Evolutionary conservation across 2,329 filamentous ascomycete species (phyloP), one percentile per base, ranked within the genome.

Genomic region (Aspergillus luchuensis): DNA sequence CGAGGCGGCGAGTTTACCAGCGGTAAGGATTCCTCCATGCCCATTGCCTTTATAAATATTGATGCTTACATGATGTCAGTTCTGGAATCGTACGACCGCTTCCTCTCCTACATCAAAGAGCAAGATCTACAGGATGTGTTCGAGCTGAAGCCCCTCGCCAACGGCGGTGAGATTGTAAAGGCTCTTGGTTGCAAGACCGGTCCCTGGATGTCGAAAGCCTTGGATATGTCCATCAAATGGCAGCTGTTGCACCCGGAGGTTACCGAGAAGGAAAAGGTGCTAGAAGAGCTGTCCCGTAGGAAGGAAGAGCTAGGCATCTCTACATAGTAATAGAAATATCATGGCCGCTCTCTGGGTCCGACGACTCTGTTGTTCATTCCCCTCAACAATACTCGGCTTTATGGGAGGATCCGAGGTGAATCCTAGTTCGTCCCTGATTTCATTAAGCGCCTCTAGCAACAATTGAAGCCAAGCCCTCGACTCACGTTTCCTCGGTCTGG

Each of bases 151-250:
- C 83, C 84, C 5, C 78, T 91, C 23, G 80, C 96, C 36, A 91
- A 96, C 71, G 94, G 95, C 15, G 89, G 85, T 41, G 81, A 89
- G 56, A 83, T 98, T 19, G 85, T 87, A 17, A 83, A 87, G 63
- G 86, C 85, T 4, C 81, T 98, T 3, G 79, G 77, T 17, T 86
- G 84, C 0, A 78, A 84, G n/a, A 87, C 87, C 64, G 89, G 91
- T 0, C 87, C 82, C n/a, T 98, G 94, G 94, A 90, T 96, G 84
- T 87, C 87, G 57, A 82, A 84, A 49, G 92, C 92, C 3, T 79
- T 97, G 50, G 89, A 96, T 33, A 81, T 92, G 4, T 90, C 91
- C 62, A 85, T 96, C 76, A 87, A 88, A 62, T 98, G 93, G 92
- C 95, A 98, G 76, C 83, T 98, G 56, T 85, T 91, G 39, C 87